Evolutionary conservation across 345 rosid species (phyloP), one percentile per base, ranked within the genome.

Genomic region (Populus alba): DNA sequence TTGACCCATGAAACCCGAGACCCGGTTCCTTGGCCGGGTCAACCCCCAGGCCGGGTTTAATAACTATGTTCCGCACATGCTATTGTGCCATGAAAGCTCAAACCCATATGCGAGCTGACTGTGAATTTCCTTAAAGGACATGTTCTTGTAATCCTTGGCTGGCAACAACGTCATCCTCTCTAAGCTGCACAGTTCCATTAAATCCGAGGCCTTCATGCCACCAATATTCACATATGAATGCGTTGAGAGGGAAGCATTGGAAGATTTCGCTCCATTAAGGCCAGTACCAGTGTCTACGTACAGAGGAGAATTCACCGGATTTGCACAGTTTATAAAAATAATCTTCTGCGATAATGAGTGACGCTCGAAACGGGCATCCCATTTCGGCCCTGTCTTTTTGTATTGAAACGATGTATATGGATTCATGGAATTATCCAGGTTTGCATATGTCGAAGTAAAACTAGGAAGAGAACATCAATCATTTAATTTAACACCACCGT

Each of bases 311-410:
- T 61, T 73, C 20, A 74, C 69, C 0, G 69, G 59, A 7, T 20
- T 38, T 22, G 12, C 11, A 17, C 77, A 74, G 22, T n/a, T 74
- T 15, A 61, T 43, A 23, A 62, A 74, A 61, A 38, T 9, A 6
- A 74, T 22, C 3, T 4, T 0, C 20, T 29, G 20, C 8, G 75
- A 51, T 29, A 4, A 39, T 39, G 75, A 0, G 3, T 29, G 3
- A 27, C 0, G 16, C 41, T 8, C 0, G 10, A 7, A 39, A 7
- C 0, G 0, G 45, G 17, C 0, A 43, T 18, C 2, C 9, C 8
- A 53, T 17, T 51, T 17, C 43, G 45, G 57, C 12, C n/a, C 22
- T 37, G 51, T 23, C 38, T 8, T 35, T 15, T 17, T 37, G 22
- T 18, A 68, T 37, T 25, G 0, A 51, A 43, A 29, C 57, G 15